Percentiles rank a stretch among this genome's conserved stretches.
These are phyloP conservation scores for Eucalyptus rudis DNA, from an alignment of 345 rosid genomes.

Conservation along the genomic window DNA sequence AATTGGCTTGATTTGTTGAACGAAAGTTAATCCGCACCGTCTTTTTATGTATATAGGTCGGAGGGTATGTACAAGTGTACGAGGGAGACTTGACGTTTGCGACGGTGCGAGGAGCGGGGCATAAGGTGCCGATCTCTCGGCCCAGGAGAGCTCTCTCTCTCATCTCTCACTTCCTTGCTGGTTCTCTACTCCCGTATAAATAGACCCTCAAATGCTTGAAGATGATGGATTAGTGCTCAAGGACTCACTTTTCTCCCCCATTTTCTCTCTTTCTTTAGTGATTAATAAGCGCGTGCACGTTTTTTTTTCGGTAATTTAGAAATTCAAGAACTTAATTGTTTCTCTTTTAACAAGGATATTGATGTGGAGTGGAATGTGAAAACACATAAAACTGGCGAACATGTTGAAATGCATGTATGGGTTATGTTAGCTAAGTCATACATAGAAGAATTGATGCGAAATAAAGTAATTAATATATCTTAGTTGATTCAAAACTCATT, in stretches of 20 bases:
- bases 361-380: background rate
- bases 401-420: background rate
- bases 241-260: background rate
- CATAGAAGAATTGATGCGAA: background rate
- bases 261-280: background rate
- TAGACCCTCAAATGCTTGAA: background rate
- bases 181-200: slow-evolving; percentile 44
- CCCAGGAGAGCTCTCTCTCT: slow-evolving; percentile 70
- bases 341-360: background rate
- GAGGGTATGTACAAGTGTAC: slow-evolving; percentile 73
- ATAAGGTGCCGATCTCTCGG: slow-evolving; percentile 79
- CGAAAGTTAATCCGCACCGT: background rate
- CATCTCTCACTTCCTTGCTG: slow-evolving; percentile 46
- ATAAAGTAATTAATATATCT: background rate
- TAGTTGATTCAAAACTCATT: background rate
- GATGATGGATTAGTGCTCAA: background rate
- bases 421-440: background rate
- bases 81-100: slow-evolving; percentile 59
- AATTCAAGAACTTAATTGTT: background rate
- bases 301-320: background rate
- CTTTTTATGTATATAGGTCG: slow-evolving; percentile 20
- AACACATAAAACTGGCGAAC: background rate
- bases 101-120: slow-evolving; percentile 87
- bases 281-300: background rate
- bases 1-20: background rate